Conservation (phyloP, 23 red algal genomes). For the Chondrus crispus region DNA sequence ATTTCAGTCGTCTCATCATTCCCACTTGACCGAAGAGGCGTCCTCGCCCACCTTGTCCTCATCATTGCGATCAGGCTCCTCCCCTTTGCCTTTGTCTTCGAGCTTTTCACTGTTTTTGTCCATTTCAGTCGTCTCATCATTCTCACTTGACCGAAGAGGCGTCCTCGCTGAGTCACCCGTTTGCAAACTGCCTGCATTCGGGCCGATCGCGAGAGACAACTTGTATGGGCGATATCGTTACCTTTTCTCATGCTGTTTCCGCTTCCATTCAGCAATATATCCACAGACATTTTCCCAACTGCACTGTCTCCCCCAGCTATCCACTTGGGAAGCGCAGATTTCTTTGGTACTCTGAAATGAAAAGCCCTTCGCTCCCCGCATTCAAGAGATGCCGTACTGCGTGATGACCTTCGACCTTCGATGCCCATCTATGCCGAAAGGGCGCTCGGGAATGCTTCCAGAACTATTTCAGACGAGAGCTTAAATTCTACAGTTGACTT, state of each 20-base stretch:
- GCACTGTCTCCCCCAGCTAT: conserved; percentile 15
- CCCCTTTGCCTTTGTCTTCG: neutral
- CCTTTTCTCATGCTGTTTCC: conserved; percentile 3
- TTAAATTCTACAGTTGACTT: conserved; percentile 37
- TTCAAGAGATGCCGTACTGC: conserved; percentile 5
- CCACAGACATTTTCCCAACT: conserved; percentile 46
- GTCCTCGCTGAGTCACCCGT: neutral
- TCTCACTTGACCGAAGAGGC: neutral
- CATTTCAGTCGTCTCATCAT: neutral
- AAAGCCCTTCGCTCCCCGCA: conserved; percentile 56
- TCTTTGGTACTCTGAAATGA: conserved; percentile 55
- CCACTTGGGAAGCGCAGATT: conserved; percentile 60
- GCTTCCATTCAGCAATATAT: conserved; percentile 24
- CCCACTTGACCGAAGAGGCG: neutral
- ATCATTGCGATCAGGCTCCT: neutral
- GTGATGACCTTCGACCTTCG: conserved; percentile 25
- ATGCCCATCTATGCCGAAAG: conserved; percentile 37
- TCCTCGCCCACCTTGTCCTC: neutral
- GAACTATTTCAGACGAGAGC: neutral
- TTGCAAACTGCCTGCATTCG: neutral
- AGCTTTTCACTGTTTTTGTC: neutral
- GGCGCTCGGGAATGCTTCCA: conserved; percentile 50
- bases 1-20: neutral
- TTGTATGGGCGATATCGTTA: conserved; percentile 36
- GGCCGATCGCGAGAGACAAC: neutral